phyloP scores from a whole-genome alignment of 2,329 filamentous ascomycete genomes.

The Trichoderma afroharzianum region DNA sequence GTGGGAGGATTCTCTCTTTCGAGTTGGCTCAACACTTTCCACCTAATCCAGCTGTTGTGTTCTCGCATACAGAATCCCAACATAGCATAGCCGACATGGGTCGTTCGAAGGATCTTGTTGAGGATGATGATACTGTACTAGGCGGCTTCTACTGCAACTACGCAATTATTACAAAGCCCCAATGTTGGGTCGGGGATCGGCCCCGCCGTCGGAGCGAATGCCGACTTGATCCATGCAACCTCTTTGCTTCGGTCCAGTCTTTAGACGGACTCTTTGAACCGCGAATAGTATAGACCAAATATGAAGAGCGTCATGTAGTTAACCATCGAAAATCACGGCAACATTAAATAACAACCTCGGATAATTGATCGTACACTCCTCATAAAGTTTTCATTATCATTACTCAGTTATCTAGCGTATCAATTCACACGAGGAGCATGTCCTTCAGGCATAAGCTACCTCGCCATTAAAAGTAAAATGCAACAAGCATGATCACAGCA shows the following conservation, averaged over 20 bases:
- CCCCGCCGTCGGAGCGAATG: background rate
- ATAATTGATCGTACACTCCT: background rate
- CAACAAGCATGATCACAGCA: background rate
- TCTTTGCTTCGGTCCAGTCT: background rate
- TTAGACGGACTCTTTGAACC: background rate
- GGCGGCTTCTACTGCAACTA: background rate
- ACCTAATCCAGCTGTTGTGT: background rate
- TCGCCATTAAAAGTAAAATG: conserved; percentile 6
- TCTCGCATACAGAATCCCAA: background rate
- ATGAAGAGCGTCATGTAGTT: background rate
- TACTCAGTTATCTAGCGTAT: background rate
- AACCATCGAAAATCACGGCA: background rate
- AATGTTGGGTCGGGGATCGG: background rate
- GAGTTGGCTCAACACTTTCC: background rate
- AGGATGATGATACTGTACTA: background rate
- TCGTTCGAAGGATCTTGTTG: background rate
- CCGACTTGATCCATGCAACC: background rate
- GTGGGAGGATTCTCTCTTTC: background rate
- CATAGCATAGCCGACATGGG: background rate
- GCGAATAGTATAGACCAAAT: background rate
- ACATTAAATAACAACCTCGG: rapidly evolving
- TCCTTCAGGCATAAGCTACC: background rate
- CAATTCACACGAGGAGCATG: background rate
- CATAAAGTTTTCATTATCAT: conserved; percentile 3
- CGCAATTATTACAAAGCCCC: background rate